Evolutionary conservation across 1,139 yeast species (phyloP).

Genomic region (Sugiyamaella novakii): DNA sequence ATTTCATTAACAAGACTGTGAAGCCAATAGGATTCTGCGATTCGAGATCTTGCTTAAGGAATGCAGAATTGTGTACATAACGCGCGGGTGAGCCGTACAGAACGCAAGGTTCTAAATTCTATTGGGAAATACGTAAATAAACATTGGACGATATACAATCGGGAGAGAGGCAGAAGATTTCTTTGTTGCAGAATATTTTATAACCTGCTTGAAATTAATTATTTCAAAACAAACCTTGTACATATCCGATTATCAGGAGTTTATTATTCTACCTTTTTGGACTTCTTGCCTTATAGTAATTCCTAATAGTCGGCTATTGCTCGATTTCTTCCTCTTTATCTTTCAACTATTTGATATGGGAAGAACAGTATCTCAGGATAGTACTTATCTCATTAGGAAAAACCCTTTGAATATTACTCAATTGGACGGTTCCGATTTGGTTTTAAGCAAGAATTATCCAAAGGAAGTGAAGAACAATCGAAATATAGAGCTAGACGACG

Average conservation of each 20-base stretch:
- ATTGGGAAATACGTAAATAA: conserved; percentile 14
- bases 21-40: too few relatives aligned
- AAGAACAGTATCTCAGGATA: conserved; percentile 33
- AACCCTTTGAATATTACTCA: conserved; percentile 38
- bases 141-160: conserved; percentile 1
- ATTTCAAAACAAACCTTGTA: too few relatives aligned
- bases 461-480: not conserved
- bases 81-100: conserved; percentile 7
- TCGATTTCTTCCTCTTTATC: too few relatives aligned
- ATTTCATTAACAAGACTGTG: too few relatives aligned
- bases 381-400: conserved; percentile 31
- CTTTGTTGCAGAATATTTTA: conserved; percentile 9
- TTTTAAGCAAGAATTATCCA: conserved; percentile 23
- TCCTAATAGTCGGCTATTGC: too few relatives aligned
- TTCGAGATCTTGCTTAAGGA: too few relatives aligned
- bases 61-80: too few relatives aligned
- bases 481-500: not conserved
- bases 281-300: too few relatives aligned
- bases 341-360: too few relatives aligned
- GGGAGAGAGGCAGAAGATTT: too few relatives aligned
- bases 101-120: not conserved
- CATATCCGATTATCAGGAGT: not conserved
- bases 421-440: conserved; percentile 40
- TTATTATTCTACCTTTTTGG: conserved; percentile 1
- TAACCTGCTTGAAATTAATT: conserved; percentile 10